phyloP scores from a whole-genome alignment of 2,329 filamentous ascomycete genomes.

The Fusarium bulbicola region DNA sequence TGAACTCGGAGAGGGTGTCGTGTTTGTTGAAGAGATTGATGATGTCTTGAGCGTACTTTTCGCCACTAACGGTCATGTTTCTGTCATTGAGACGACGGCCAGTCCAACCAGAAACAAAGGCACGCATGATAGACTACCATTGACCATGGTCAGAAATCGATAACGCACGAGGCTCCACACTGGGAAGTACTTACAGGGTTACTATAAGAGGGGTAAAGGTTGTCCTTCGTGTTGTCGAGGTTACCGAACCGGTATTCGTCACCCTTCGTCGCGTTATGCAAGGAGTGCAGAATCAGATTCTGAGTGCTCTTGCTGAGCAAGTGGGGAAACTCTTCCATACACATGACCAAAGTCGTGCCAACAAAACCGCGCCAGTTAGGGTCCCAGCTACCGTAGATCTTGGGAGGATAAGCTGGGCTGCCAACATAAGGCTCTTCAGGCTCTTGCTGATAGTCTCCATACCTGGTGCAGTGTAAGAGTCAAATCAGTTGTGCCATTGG shows the following conservation, averaged over 20 bases:
- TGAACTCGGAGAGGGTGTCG: constrained; percentile 69
- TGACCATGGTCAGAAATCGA: too few species aligned
- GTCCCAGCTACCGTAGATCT: constrained; percentile 67
- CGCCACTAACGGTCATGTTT: constrained; percentile 68
- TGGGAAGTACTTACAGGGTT: constrained; percentile 55
- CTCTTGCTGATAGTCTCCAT: constrained; percentile 59
- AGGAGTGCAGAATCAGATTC: constrained; percentile 59
- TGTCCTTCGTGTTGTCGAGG: constrained; percentile 61
- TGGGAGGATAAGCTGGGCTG: constrained; percentile 57
- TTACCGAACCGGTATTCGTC: constrained; percentile 70
- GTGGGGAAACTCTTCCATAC: constrained; percentile 65
- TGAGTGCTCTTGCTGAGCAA: constrained; percentile 52
- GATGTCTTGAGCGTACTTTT: constrained; percentile 63
- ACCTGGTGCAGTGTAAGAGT: constrained; percentile 13
- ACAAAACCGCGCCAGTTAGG: constrained; percentile 73
- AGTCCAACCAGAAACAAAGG: constrained; percentile 67
- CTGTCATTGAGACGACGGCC: constrained; percentile 61
- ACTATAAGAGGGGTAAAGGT: constrained; percentile 69
- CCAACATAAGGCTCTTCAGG: constrained; percentile 68
- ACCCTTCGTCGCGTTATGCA: constrained; percentile 65
- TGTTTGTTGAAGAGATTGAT: constrained; percentile 64
- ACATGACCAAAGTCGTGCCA: constrained; percentile 66
- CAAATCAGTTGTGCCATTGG: not conserved
- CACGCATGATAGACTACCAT: constrained; percentile 64
- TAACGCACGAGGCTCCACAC: too few species aligned